Evolutionary conservation across 1,284 basidiomycete genomes (phyloP), one percentile per base, ranked within the genome.

Genomic region (Pterulicium gracile): DNA sequence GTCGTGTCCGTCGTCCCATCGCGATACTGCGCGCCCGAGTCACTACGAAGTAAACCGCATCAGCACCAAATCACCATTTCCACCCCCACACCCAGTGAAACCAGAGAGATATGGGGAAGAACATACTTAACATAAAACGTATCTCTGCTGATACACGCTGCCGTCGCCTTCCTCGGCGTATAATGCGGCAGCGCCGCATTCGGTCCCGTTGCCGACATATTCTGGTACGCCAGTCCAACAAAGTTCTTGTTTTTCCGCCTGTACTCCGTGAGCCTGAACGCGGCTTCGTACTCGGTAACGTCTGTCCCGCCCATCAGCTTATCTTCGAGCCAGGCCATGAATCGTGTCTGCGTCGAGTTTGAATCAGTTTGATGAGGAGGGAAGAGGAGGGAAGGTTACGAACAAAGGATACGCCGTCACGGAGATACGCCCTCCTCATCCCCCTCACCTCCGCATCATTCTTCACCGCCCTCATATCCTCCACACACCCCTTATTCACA

Each of bases 161-260:
- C 87, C 15, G 69, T 73, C n/a, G 69, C 61, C 57, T 85, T 81
- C 48, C 77, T 75, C 0, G 96, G 92, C 0, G 76, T 73, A 65
- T 98, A 98, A 66, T 98, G 95, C 3, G 95, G 92, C 27, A 95
- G 68, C 18, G 95, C 95, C 39, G 88, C 92, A 59, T 98, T 96
- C 1, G 88, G 73, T 0, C 94, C 95, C 24, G 77, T 81, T 0
- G 89, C 94, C 20, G 89, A 92, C 52, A 98, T 97, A 50, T 90
- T 94, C 57, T 90, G 87, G 56, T 98, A 98, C 1, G 93, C 92
- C 19, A 93, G 77, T 13, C 91, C 89, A 79, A 82, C 81, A 60
- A 84, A 96, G 58, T 81, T 66, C 61, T 83, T 81, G 54, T 81
- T 77, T 57, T 78, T 72, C 53, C 80, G 70, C 47, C 94, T 73